These are phyloP conservation scores for grape (Vitis vinifera) DNA, from an alignment of 164 flowering plant species.

Conservation along the genomic window ASM3070453v1 NC_081816.1:7122001-7122500, in stretches of 20 bases:
- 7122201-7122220: neutral
- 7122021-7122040: no score
- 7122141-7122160: neutral
- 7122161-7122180: no score
- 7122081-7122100: slow-evolving; percentile 3
- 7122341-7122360: no score
- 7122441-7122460: neutral
- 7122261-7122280: neutral
- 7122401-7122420: neutral
- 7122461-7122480: neutral
- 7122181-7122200: neutral
- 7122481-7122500: neutral
- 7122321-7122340: no score
- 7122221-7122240: neutral
- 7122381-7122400: neutral
- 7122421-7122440: neutral
- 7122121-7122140: neutral
- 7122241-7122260: neutral
- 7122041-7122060: no score
- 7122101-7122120: neutral
- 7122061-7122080: neutral
- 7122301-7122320: neutral
- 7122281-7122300: neutral
- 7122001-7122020: no score
- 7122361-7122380: no score